Evolutionary conservation across 768 basidiomycete genomes (phyloP), one percentile per base, ranked within the genome.

Genomic region (Suillus lakei): DNA sequence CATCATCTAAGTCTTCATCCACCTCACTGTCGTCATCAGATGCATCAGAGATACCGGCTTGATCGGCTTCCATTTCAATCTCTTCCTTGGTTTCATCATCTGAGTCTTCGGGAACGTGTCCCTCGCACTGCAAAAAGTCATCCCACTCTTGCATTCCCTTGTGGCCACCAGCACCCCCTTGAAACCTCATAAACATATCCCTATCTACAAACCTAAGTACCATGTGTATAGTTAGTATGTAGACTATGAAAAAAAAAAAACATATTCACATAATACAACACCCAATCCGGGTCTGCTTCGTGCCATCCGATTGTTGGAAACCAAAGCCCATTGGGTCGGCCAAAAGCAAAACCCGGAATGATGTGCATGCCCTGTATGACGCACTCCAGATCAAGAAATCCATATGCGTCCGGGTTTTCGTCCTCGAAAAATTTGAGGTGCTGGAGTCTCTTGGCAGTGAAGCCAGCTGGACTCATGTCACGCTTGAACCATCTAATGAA

Each of bases 331-430:
- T 48, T 34, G 6, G 75, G 73, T 10, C 41, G 53, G 3, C 76
- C 78, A 61, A 72, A 63, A 4, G 44, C 48, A 61, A 82, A 84
- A 0, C 72, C 80, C 1, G 83, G 85, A 21, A 85, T 76, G 23
- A 85, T 64, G 64, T 86, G 83, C 12, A 66, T 70, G 1, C 68
- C 79, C 1, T 78, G 77, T 59, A 86, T 68, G 9, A 86, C 76
- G 1, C 72, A 64, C 3, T 62, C 61, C 0, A 84, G 85, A 67
- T 85, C 78, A 4, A 85, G 43, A 66, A 86, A 85, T 0, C 84
- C 82, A 68, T 84, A 85, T 21, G 80, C 76, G 18, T 64, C 69
- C 0, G 65, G 56, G 28, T 76, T 73, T 1, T 70, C 48, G 2
- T 66, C 60, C 2, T 70, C 61, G 4, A 84, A 63, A 71, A 83